Percentiles rank a stretch among this genome's conserved stretches.
Conservation (phyloP, 805 yeast genomes). For the Barnettozyma pratensis region DNA sequence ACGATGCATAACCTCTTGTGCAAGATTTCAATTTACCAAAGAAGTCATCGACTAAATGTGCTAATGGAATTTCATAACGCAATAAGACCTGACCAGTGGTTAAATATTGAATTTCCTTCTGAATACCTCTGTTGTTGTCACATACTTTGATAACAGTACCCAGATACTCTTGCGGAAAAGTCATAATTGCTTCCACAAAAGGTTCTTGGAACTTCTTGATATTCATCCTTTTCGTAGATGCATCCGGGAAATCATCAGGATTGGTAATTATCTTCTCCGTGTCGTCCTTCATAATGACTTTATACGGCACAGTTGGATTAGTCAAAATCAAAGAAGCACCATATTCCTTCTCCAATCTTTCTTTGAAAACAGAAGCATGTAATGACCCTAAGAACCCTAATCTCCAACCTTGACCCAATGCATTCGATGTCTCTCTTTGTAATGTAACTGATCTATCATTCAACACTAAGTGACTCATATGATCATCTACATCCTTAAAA, state of each 20-base stretch:
- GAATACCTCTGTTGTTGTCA: conserved; percentile 78
- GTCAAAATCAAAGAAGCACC: conserved; percentile 91
- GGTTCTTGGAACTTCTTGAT: conserved; percentile 72
- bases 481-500: conserved; percentile 83
- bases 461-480: conserved; percentile 79
- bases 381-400: conserved; percentile 90
- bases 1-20: conserved; percentile 88
- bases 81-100: conserved; percentile 77
- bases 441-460: conserved; percentile 90
- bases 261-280: conserved; percentile 65
- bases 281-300: conserved; percentile 64
- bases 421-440: conserved; percentile 87
- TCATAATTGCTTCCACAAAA: conserved; percentile 82
- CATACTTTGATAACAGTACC: conserved; percentile 86
- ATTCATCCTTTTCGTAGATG: conserved; percentile 31
- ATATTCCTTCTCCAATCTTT: conserved; percentile 86
- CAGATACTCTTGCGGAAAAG: conserved; percentile 83
- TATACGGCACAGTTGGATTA: conserved; percentile 94
- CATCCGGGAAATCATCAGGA: conserved; percentile 89
- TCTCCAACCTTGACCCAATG: conserved; percentile 97
- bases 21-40: conserved; percentile 89
- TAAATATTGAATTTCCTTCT: conserved; percentile 70
- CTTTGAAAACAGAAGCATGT: conserved; percentile 93
- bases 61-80: conserved; percentile 77
- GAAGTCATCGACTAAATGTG: conserved; percentile 90